phyloP scores from a whole-genome alignment of 1,284 basidiomycete species.

The Irpex lacteus region DNA sequence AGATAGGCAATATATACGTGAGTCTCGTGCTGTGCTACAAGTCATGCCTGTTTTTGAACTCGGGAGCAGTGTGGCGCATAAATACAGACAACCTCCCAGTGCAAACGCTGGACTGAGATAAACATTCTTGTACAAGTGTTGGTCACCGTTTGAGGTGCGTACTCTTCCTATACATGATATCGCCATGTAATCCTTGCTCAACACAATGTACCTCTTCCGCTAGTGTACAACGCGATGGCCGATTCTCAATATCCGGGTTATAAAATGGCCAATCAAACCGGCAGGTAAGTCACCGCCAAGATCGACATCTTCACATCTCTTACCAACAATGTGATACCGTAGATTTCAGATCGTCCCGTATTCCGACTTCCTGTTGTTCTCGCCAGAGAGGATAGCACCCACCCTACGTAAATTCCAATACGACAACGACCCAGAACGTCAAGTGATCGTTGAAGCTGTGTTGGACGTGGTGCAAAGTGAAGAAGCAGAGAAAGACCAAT shows the following conservation, averaged over 20 bases:
- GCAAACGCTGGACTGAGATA: background rate
- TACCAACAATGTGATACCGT: background rate
- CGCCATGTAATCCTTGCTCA: background rate
- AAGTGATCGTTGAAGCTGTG: background rate
- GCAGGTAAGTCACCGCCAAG: background rate
- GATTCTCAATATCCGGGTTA: background rate
- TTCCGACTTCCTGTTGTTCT: background rate
- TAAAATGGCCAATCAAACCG: background rate
- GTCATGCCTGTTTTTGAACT: background rate
- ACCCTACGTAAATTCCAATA: background rate
- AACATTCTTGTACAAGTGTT: no score
- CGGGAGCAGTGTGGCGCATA: background rate
- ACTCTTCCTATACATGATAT: background rate
- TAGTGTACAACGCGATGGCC: background rate
- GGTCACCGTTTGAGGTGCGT: background rate
- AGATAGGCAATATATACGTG: background rate
- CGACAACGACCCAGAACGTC: background rate
- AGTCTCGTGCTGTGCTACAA: background rate
- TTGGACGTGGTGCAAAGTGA: background rate
- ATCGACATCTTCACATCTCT: background rate
- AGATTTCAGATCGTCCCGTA: conserved; percentile 1
- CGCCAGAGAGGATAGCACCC: background rate
- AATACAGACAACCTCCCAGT: background rate
- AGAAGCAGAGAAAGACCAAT: background rate
- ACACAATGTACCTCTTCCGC: background rate